A percentile compares a stretch with the other conserved stretches of the same genome.
phyloP scores from a whole-genome alignment of 2,329 filamentous ascomycete species.

The Colletotrichum neosansevieriae region DNA sequence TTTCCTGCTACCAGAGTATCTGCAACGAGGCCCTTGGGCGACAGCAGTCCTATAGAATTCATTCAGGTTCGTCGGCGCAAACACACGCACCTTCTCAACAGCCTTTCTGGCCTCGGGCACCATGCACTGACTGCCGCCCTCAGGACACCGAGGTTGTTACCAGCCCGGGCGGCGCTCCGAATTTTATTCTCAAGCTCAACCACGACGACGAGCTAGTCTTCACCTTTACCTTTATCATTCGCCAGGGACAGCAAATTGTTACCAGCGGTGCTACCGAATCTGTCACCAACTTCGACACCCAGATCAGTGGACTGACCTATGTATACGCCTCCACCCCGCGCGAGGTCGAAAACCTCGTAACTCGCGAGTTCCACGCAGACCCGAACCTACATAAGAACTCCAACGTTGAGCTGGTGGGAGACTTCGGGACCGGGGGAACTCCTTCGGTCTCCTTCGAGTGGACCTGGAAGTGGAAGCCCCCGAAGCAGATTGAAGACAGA shows the following conservation, averaged over 20 bases:
- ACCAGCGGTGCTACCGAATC: constrained; percentile 59
- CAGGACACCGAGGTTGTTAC: constrained; percentile 80
- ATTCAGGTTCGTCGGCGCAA: constrained; percentile 77
- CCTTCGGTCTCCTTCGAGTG: constrained; percentile 90
- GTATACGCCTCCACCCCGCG: constrained; percentile 86
- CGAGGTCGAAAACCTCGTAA: constrained; percentile 94
- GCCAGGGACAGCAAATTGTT: constrained; percentile 57
- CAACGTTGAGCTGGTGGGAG: constrained; percentile 95
- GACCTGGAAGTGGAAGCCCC: constrained; percentile 97
- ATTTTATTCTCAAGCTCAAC: constrained; percentile 86
- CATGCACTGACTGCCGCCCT: constrained; percentile 28
- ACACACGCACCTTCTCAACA: constrained; percentile 18
- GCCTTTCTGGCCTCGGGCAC: not conserved
- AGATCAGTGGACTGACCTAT: constrained; percentile 90
- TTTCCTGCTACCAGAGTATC: constrained; percentile 86
- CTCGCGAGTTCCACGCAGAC: constrained; percentile 94
- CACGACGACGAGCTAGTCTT: constrained; percentile 95
- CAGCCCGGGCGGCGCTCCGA: constrained; percentile 64
- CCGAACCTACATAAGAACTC: constrained; percentile 97
- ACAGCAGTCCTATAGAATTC: constrained; percentile 86
- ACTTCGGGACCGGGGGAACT: constrained; percentile 86
- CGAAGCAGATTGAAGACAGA: constrained; percentile 82
- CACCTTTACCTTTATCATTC: constrained; percentile 89
- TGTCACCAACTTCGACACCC: constrained; percentile 70
- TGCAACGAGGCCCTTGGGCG: constrained; percentile 78